These are phyloP conservation scores for Xylariaceae sp. DNA, from an alignment of 2,329 filamentous ascomycete genomes.

Conservation along the genomic window DNA sequence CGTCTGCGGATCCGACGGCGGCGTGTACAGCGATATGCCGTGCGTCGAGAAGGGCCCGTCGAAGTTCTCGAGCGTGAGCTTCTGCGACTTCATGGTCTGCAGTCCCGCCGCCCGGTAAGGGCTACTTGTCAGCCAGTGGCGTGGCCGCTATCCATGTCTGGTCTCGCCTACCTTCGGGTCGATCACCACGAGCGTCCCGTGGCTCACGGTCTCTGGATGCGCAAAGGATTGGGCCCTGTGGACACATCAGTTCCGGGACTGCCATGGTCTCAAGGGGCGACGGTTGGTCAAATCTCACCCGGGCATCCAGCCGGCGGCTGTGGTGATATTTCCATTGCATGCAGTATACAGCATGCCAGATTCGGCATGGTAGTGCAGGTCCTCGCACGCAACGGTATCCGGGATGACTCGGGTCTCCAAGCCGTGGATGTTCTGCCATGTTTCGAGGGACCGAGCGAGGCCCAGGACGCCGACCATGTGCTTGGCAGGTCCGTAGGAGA, in stretches of 20 bases:
- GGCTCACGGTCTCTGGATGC: slow-evolving; percentile 31
- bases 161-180: slow-evolving; percentile 38
- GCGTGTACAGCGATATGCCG: slow-evolving; percentile 48
- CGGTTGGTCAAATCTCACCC: slow-evolving; percentile 14
- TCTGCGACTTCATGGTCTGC: slow-evolving; percentile 37
- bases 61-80: slow-evolving; percentile 44
- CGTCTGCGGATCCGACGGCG: slow-evolving; percentile 32
- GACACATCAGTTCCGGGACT: too few species aligned
- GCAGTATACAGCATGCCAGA: slow-evolving; percentile 47
- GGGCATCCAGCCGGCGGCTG: slow-evolving; percentile 16
- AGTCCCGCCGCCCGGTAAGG: too few species aligned
- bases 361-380: slow-evolving; percentile 46
- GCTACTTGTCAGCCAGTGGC: neutral
- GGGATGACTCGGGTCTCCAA: slow-evolving; percentile 29
- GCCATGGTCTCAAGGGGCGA: too few species aligned
- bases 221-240: slow-evolving; percentile 12
- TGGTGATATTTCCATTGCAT: slow-evolving; percentile 37
- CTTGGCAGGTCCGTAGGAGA: slow-evolving; percentile 14
- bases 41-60: slow-evolving; percentile 48
- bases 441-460: slow-evolving; percentile 8
- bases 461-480: slow-evolving; percentile 11
- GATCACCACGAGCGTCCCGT: slow-evolving; percentile 42
- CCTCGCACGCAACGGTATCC: slow-evolving; percentile 51
- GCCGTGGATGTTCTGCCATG: slow-evolving; percentile 14
- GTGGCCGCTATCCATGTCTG: neutral